Evolutionary conservation across 208 protist species (phyloP), one percentile per base, ranked within the genome.

Genomic region (Leishmania braziliensis): DNA sequence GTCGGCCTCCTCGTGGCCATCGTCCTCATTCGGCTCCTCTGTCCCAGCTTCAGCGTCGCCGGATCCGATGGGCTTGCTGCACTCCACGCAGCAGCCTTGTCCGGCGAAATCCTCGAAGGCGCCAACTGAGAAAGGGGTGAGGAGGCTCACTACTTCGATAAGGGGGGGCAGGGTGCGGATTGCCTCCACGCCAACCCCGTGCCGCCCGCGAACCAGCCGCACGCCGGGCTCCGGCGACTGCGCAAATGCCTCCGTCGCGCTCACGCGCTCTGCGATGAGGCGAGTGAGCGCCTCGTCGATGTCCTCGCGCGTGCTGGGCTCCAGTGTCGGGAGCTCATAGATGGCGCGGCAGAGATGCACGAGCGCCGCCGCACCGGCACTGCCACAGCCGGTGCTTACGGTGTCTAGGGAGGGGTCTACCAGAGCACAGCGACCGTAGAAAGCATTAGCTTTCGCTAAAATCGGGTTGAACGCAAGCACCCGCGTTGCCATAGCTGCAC

Each of bases 361-460:
- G n/a, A 95, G 79, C 20, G 92, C 82, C 43, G 66, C 75, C 20
- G 79, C 78, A 46, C 75, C 72, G 5, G 77, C 77, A 23, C 56
- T 82, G 43, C 82, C 79, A 75, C 33, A 77, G 56, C 75, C 70
- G 50, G 70, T 78, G 43, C 68, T 56, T 8, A 65, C 63, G 18
- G 66, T 23, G 50, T 79, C 68, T 23, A 90, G 18, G 23, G 86
- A 83, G 0, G 75, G 79, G 39, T 88, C 75, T 50, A 75, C 54
- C 39, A 93, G 65, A 0, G 87, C 75, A 65, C 91, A 94, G 26
- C 91, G 84, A 29, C 93, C 94, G 78, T 90, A 84, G 79, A 96
- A 94, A 26, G 93, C 94, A 84, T 96, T 95, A 2, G 91, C 92
- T 82, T 97, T 97, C 5, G 92, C 92, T 16, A 96, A 78, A 50